Percentiles rank a stretch among this genome's conserved stretches.
Evolutionary conservation across 208 protist genomes (phyloP).

Genomic region (Trypanosoma avium): DNA sequence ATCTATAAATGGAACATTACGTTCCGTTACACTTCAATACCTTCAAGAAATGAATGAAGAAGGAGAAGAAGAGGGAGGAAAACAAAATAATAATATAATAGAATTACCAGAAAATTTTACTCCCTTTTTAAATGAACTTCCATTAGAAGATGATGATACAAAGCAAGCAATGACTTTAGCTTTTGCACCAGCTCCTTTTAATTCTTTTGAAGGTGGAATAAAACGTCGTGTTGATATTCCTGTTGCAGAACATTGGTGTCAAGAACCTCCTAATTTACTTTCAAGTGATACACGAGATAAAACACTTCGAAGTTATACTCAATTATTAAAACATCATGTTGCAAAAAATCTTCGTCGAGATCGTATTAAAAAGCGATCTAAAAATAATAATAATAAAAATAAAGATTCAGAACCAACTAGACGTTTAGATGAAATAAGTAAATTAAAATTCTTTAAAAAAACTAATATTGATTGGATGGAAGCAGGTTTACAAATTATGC

Average conservation of each 20-base stretch:
- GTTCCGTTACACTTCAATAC: conserved; percentile 40
- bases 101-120: conserved; percentile 68
- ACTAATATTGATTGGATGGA: conserved; percentile 99
- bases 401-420: conserved; percentile 23
- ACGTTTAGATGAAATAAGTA: conserved; percentile 92
- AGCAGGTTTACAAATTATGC: conserved; percentile 99
- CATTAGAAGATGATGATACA: conserved; percentile 93
- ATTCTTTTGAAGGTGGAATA: conserved; percentile 94
- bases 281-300: conserved; percentile 83
- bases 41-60: conserved; percentile 15
- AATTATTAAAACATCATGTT: conserved; percentile 99
- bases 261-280: conserved; percentile 89
- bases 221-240: conserved; percentile 97
- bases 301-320: conserved; percentile 99
- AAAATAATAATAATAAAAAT: conserved; percentile 6
- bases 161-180: conserved; percentile 95
- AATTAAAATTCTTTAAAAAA: conserved; percentile 99
- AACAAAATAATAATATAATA: conserved; percentile 12
- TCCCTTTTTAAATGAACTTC: conserved; percentile 82
- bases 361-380: conserved; percentile 47
- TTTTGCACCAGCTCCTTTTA: conserved; percentile 98
- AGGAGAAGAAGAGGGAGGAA: conserved; percentile 30
- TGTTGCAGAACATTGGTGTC: conserved; percentile 99
- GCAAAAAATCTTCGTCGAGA: conserved; percentile 97
- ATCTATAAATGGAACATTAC: conserved; percentile 25